Evolutionary conservation across 1,284 basidiomycete species (phyloP).

Genomic region (Chondrostereum purpureum): DNA sequence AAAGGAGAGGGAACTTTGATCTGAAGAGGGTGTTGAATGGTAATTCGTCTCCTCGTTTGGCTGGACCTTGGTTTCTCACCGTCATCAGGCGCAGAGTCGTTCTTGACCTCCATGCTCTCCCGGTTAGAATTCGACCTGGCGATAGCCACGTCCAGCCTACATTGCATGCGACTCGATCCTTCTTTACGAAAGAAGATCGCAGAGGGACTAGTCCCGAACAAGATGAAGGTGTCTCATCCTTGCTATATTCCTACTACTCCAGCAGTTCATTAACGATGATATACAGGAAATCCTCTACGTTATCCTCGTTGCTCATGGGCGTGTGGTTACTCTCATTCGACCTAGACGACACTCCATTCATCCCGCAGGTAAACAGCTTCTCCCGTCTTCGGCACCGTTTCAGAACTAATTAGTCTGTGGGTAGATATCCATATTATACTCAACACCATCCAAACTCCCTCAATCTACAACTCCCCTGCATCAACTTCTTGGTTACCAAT

Average conservation of each 20-base stretch:
- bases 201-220: slow-evolving; percentile 72
- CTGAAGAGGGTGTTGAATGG: slow-evolving; percentile 80
- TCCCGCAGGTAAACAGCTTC: slow-evolving; percentile 61
- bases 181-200: slow-evolving; percentile 64
- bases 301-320: slow-evolving; percentile 72
- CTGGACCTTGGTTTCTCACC: slow-evolving; percentile 3
- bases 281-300: slow-evolving; percentile 85
- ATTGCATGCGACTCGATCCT: slow-evolving; percentile 74
- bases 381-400: not conserved
- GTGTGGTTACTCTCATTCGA: slow-evolving; percentile 83
- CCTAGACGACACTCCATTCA: slow-evolving; percentile 94
- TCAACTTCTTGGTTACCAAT: slow-evolving; percentile 91
- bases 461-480: slow-evolving; percentile 64
- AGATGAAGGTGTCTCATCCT: slow-evolving; percentile 58
- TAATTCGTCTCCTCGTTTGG: slow-evolving; percentile 18
- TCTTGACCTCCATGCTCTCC: slow-evolving; percentile 65
- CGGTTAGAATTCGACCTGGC: slow-evolving; percentile 75
- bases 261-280: slow-evolving; percentile 1
- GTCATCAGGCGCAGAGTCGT: slow-evolving; percentile 69
- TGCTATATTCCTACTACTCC: not conserved
- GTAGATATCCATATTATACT: slow-evolving; percentile 85
- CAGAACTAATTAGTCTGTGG: slow-evolving; percentile 5
- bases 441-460: slow-evolving; percentile 70
- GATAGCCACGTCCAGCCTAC: slow-evolving; percentile 75
- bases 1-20: slow-evolving; percentile 87